Evolutionary conservation across 345 rosid genomes (phyloP).

Genomic region (Noccaea bulbosa): DNA sequence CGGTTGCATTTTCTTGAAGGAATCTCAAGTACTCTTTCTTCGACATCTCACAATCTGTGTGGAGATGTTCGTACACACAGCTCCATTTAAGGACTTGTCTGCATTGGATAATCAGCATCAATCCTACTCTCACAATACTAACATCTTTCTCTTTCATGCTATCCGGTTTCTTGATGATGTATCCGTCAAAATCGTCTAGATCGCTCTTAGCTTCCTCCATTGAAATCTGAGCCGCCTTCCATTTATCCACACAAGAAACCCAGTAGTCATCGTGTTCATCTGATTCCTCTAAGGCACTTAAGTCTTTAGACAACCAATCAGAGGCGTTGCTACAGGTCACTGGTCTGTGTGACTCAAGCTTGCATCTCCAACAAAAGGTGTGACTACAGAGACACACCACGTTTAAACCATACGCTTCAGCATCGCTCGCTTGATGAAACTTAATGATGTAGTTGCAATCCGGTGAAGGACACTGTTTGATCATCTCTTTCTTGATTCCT

Average conservation of each 20-base stretch:
- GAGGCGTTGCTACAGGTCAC: conserved; percentile 37
- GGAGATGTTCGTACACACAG: conserved; percentile 16
- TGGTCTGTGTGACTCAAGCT: conserved; percentile 35
- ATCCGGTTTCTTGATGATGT: not conserved
- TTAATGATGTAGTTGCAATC: conserved; percentile 21
- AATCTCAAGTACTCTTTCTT: conserved; percentile 28
- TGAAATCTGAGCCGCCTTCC: not conserved
- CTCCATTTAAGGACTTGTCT: conserved; percentile 27
- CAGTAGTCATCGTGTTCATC: not conserved
- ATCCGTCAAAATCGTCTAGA: not conserved
- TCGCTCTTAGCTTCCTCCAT: not conserved
- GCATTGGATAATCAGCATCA: conserved; percentile 27
- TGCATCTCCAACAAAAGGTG: conserved; percentile 36
- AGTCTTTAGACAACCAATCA: conserved; percentile 24
- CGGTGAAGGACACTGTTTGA: conserved; percentile 32
- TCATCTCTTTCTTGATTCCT: not conserved
- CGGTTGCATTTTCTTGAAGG: not conserved
- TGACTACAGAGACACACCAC: conserved; percentile 36
- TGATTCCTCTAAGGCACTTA: not conserved
- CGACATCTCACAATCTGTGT: conserved; percentile 6
- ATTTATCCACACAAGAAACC: not conserved
- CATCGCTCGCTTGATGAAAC: not conserved
- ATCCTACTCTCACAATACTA: conserved; percentile 2
- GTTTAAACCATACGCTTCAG: not conserved
- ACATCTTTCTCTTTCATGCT: not conserved